Evolutionary conservation across 257 asterid species (phyloP), one percentile per base, ranked within the genome.

Genomic region (Paulownia fortunei): DNA sequence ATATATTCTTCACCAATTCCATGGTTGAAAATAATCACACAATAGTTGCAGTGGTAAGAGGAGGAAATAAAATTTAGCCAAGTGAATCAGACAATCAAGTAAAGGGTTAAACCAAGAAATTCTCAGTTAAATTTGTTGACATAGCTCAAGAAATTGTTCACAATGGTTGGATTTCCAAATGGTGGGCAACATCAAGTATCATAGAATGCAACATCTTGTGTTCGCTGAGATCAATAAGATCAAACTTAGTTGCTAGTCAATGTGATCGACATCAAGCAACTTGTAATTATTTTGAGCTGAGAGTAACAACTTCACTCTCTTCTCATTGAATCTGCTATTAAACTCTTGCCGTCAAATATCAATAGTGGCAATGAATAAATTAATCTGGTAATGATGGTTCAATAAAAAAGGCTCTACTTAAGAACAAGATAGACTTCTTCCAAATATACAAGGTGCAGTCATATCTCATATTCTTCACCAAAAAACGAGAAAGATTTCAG

Each of bases 121-220:
- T 11, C 13, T 41, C 5, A 10, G 1, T 39, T 24, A 39, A 65
- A n/a, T n/a, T 2, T 44, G 34, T 68, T 0, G 5, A 68, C 58
- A 39, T 39, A 68, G 55, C 56, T 11, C 16, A 55, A 44, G 16
- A 46, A 10, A 30, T 0, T 60, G 66, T 60, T 60, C 44, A 61
- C 69, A 67, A 67, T 6, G 51, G 73, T 42, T 67, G 6, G 16
- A 67, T n/a, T 42, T 41, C 34, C 39, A 67, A 41, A 67, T 5
- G 1, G 10, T 13, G 11, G 69, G 60, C 59, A 46, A 49, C 74
- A 69, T 11, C 52, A 56, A 23, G 3, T 4, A 23, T 56, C 15
- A 18, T 8, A 18, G 27, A 54, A 54, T 18, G 26, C 61, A 39
- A 39, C 1, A 39, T 39, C 46, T 51, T 16, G 10, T 46, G 18